phyloP scores from a whole-genome alignment of 2,329 filamentous ascomycete genomes.

The Aspergillus niger region DNA sequence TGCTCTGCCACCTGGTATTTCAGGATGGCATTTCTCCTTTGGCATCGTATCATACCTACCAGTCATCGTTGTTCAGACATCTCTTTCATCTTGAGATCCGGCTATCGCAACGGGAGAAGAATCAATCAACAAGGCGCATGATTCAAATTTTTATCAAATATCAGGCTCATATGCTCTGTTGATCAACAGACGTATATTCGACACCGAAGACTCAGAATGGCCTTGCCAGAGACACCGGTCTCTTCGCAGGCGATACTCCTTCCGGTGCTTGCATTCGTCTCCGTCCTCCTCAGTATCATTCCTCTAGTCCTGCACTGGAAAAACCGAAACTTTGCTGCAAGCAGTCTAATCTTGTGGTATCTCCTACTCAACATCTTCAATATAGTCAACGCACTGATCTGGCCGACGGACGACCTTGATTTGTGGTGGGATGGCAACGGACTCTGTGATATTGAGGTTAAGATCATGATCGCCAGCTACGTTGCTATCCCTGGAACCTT shows the following conservation, averaged over 20 bases:
- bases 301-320: conserved; percentile 63
- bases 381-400: conserved; percentile 65
- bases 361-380: conserved; percentile 59
- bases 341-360: conserved; percentile 59
- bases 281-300: conserved; percentile 56
- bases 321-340: conserved; percentile 62
- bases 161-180: neutral
- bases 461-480: conserved; percentile 57
- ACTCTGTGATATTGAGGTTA: conserved; percentile 66
- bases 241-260: conserved; percentile 44
- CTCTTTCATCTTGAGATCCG: neutral
- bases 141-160: neutral
- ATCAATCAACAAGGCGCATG: neutral
- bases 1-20: neutral
- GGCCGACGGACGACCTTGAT: conserved; percentile 59
- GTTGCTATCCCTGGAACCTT: conserved; percentile 57
- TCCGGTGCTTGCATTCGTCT: conserved; percentile 52
- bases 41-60: conserved; percentile 15
- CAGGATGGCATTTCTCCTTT: neutral
- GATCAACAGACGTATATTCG: neutral
- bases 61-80: conserved; percentile 8
- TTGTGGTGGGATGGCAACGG: conserved; percentile 61
- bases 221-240: conserved; percentile 2
- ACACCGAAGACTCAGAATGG: conserved; percentile 5
- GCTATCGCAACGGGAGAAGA: neutral